Base-by-base conservation (phyloP, 83 land plant genomes). In the Thuja plicata region DNA sequence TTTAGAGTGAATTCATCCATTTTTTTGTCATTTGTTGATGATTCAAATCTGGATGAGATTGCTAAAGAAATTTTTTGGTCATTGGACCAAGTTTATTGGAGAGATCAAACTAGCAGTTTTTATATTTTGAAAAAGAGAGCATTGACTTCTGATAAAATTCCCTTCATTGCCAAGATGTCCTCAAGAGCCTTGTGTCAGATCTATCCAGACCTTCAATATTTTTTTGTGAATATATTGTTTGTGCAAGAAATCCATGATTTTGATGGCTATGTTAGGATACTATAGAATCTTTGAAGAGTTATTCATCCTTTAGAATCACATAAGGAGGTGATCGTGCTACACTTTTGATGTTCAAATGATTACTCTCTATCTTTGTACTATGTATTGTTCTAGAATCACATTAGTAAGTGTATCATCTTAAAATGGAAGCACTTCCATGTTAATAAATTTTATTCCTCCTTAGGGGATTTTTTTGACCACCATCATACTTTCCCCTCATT, bases 191-290 rank as follows among this genome's bases (percentile, higher is more conserved):
- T 97, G 83, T 70, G 88, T 30, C 32, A 89, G 40, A 57, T 93
- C 7, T 97, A 95, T 89, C 99, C 98, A 43, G 89, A 88, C 41
- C 95, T 95, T 77, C 93, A 92, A 88, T 89, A 90, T 35, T 97
- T 97, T 86, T 97, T 97, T 91, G 94, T 96, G 77, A 89, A 92
- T 40, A 91, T 66, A 46, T 97, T 94, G 85, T 89, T 86, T 87
- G 96, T 97, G 71, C 85, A 74, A 85, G 92, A 93, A 76, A 86
- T 9, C 66, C 97, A 96, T 35, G 84, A 93, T 78, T 88, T 94
- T 62, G 87, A 88, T 81, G 87, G 89, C 43, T 97, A 96, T 89
- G 83, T 93, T 57, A 86, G 90, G 48, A 87, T 96, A 55, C 88
- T 97, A 48, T 86, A 89, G 74, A 83, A 92, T 52, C 87, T 97